These are phyloP conservation scores for Globomyces sp. DNA, from an alignment of 371 early-diverging fungal species.

Conservation along the genomic window DNA sequence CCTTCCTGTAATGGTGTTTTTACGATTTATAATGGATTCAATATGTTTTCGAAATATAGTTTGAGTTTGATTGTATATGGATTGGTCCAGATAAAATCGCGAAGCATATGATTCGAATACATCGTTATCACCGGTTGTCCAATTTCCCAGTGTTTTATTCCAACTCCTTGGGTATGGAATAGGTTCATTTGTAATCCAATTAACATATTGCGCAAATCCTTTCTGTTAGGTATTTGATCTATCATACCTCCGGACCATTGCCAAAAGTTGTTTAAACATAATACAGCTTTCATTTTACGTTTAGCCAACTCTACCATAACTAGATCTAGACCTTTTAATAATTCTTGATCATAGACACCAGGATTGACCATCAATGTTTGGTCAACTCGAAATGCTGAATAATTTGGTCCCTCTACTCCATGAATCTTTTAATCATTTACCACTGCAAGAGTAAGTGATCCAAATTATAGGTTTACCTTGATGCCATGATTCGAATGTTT, in stretches of 20 bases:
- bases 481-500: not conserved
- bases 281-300: conserved; percentile 51
- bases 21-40: conserved; percentile 29
- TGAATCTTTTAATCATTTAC: too few relatives aligned
- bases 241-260: conserved; percentile 55
- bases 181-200: conserved; percentile 44
- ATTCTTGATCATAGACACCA: conserved; percentile 47
- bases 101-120: conserved; percentile 25
- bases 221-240: too few relatives aligned
- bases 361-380: not conserved
- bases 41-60: conserved; percentile 33
- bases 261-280: conserved; percentile 59
- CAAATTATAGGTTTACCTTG: not conserved
- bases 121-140: not conserved
- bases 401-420: not conserved
- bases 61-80: conserved; percentile 23
- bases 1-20: conserved; percentile 33
- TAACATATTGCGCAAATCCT: conserved; percentile 58
- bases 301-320: conserved; percentile 47
- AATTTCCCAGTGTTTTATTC: not conserved
- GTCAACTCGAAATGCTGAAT: not conserved
- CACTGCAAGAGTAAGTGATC: too few relatives aligned
- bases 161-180: conserved; percentile 51
- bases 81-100: conserved; percentile 39
- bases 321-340: conserved; percentile 55